Evolutionary conservation across 805 yeast genomes (phyloP), one percentile per base, ranked within the genome.

Genomic region (Brettanomyces nanus): DNA sequence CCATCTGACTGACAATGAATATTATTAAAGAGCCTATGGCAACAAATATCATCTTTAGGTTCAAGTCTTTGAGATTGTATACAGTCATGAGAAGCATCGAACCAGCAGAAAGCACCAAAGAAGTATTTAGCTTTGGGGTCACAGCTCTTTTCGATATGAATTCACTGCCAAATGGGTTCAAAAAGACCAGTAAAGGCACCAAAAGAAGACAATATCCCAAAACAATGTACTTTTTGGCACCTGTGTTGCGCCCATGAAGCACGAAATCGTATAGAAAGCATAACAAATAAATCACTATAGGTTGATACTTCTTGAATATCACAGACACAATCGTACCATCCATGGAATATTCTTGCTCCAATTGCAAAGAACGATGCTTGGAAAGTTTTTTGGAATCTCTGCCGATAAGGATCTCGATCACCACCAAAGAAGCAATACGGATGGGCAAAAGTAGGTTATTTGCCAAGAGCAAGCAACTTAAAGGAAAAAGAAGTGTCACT

Each of bases 21-120:
- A 59, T 49, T 15, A 51, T 4, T 28, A 59, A 27, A 0, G 63
- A 59, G 0, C 64, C 61, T 18, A 55, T 28, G 21, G 58, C 42
- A 6, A 61, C 45, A 21, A 57, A 41, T 19, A 58, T 28, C 61
- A 62, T 49, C 32, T 48, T 54, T 25, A 53, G 44, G 35, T 53
- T 57, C 41, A 51, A 44, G 15, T 39, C 37, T 3, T 45, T 49
- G 22, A 45, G 39, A 6, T 42, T 34, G 25, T 38, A 25, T 11
- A 34, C 6, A 4, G 35, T 13, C 27, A 41, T 40, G 23, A 40
- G 27, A 13, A 33, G 4, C 4, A 45, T 33, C n/a, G 45, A 39
- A 14, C 44, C 20, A 5, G 35, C 19, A 6, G 45, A 22, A 10
- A 42, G 33, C 4, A 28, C 9, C 2, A 46, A 28, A 5, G 54